Evolutionary conservation across 2,329 filamentous ascomycete genomes (phyloP).

Genomic region (Colletotrichum endophyticum): DNA sequence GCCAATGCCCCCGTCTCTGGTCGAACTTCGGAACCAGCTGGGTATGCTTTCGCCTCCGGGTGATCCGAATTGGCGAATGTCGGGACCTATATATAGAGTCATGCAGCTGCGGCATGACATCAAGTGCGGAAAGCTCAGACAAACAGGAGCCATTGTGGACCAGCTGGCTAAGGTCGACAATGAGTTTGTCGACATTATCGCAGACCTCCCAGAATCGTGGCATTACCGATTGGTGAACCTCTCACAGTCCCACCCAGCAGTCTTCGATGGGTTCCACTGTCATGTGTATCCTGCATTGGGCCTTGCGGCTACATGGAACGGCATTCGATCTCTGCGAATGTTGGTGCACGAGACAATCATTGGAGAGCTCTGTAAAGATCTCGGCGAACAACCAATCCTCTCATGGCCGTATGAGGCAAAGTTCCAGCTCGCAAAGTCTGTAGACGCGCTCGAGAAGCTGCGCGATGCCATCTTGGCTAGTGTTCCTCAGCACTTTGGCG

Average conservation of each 20-base stretch:
- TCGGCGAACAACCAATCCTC: constrained; percentile 15
- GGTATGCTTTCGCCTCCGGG: constrained; percentile 35
- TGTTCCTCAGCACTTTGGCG: constrained; percentile 54
- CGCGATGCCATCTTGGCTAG: constrained; percentile 48
- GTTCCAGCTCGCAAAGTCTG: constrained; percentile 39
- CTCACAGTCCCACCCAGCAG: constrained; percentile 41
- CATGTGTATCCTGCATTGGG: constrained; percentile 51
- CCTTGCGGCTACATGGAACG: constrained; percentile 53
- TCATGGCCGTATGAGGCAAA: constrained; percentile 33
- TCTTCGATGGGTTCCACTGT: constrained; percentile 42
- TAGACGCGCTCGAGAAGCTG: constrained; percentile 42
- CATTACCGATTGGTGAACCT: constrained; percentile 46
- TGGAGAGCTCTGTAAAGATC: constrained; percentile 42
- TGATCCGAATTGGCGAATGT: constrained; percentile 47
- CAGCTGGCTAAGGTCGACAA: constrained; percentile 44
- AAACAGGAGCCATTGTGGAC: constrained; percentile 38
- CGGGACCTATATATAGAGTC: constrained; percentile 48
- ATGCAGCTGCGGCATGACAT: constrained; percentile 54
- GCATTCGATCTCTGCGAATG: constrained; percentile 49
- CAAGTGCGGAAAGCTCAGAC: constrained; percentile 39
- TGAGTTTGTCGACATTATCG: constrained; percentile 44
- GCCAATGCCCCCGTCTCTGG: constrained; percentile 52
- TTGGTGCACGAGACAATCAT: constrained; percentile 53
- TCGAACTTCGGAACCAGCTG: constrained; percentile 50
- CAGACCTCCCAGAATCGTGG: constrained; percentile 44